These are phyloP conservation scores for Collybia nuda DNA, from an alignment of 768 basidiomycete species.

Conservation along the genomic window DNA sequence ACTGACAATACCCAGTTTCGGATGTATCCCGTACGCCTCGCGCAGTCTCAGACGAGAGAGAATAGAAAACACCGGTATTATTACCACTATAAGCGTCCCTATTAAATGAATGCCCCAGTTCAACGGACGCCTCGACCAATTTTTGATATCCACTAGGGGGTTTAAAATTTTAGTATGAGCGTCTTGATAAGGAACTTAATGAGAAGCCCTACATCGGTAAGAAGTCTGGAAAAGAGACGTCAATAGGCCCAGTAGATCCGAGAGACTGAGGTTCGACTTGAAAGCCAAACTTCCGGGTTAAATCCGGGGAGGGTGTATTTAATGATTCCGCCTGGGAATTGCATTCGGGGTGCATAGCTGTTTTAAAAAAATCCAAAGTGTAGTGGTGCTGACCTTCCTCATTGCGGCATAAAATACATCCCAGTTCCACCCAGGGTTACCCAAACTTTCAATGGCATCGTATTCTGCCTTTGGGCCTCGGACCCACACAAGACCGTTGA, in stretches of 20 bases:
- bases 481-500: constrained; percentile 35
- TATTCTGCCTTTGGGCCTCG: constrained; percentile 29
- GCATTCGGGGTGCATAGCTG: not conserved
- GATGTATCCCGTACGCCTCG: constrained; percentile 22
- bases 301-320: constrained; percentile 17
- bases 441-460: constrained; percentile 26
- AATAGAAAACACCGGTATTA: constrained; percentile 26
- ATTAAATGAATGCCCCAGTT: constrained; percentile 30
- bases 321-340: constrained; percentile 23
- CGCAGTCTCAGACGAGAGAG: constrained; percentile 22
- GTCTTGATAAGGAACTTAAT: too few species aligned
- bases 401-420: constrained; percentile 29
- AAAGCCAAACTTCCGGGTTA: constrained; percentile 21
- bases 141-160: constrained; percentile 25
- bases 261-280: constrained; percentile 18
- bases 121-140: constrained; percentile 26
- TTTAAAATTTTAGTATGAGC: not conserved
- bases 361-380: not conserved
- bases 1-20: constrained; percentile 32
- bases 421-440: constrained; percentile 35
- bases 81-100: constrained; percentile 25
- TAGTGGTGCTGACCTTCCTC: constrained; percentile 22
- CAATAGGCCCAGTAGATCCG: constrained; percentile 24
- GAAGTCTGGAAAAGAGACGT: constrained; percentile 28
- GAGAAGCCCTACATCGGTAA: constrained; percentile 19